A percentile compares a stretch with the other conserved stretches of the same genome.
Conservation (phyloP, 2,329 filamentous ascomycete species). For the Colletotrichum nymphaeae region DNA sequence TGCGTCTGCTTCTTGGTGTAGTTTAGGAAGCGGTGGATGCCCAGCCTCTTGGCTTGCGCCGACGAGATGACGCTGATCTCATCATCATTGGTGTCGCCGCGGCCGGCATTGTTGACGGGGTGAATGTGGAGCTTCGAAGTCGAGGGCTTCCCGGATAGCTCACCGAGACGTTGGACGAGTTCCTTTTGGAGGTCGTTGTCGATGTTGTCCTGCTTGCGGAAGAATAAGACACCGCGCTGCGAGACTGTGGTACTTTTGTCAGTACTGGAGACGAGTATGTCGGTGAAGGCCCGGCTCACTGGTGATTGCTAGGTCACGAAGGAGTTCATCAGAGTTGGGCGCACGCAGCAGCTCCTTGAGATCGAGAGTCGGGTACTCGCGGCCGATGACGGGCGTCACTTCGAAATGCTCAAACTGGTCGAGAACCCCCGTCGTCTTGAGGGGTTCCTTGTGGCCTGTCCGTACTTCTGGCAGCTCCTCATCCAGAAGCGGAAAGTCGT, state of each 20-base stretch:
- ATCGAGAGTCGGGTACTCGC: conserved; percentile 69
- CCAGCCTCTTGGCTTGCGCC: conserved; percentile 62
- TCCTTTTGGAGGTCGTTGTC: conserved; percentile 74
- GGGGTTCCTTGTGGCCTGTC: conserved; percentile 46
- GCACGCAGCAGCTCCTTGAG: conserved; percentile 71
- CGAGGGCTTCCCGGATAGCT: conserved; percentile 66
- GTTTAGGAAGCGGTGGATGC: conserved; percentile 48
- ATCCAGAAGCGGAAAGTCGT: conserved; percentile 5
- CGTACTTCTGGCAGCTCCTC: conserved; percentile 24
- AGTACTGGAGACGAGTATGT: background rate
- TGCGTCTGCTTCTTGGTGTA: conserved; percentile 57
- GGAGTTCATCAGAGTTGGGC: conserved; percentile 70
- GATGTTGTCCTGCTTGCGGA: conserved; percentile 71
- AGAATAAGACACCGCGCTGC: conserved; percentile 76
- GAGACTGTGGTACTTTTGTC: conserved; percentile 61
- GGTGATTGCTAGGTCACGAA: conserved; percentile 75
- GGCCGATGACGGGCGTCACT: conserved; percentile 70
- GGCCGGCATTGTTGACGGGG: conserved; percentile 64
- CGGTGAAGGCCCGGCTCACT: conserved; percentile 52
- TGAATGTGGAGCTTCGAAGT: conserved; percentile 71
- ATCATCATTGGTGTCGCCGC: conserved; percentile 64
- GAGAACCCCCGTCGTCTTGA: conserved; percentile 62
- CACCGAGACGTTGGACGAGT: conserved; percentile 69
- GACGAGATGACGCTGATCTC: conserved; percentile 75
- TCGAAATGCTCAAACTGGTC: conserved; percentile 67